A percentile compares a stretch with the other conserved stretches of the same genome.
phyloP scores from a whole-genome alignment of 805 yeast species.

The Alloascoidea africana region DNA sequence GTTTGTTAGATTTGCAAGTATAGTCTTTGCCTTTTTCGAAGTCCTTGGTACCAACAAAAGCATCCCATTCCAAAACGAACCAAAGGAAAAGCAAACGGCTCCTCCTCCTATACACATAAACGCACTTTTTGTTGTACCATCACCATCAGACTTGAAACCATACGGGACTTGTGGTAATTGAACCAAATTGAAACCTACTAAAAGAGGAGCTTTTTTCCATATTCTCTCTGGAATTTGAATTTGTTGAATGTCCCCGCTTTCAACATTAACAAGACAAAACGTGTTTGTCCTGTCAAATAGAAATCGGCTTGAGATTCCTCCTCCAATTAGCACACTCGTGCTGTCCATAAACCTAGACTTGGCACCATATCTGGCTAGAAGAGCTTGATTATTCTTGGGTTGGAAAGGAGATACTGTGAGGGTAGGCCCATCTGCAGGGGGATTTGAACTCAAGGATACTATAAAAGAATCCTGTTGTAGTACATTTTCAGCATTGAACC shows the following conservation, averaged over 20 bases:
- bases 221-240: conserved; percentile 18
- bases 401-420: too few species aligned
- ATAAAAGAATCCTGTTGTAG: not conserved
- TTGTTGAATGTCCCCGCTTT: conserved; percentile 8
- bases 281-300: conserved; percentile 20
- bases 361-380: conserved; percentile 36
- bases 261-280: conserved; percentile 21
- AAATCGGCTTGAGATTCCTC: conserved; percentile 35
- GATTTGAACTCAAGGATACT: not conserved
- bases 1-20: not conserved
- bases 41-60: conserved; percentile 3
- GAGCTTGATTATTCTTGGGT: too few species aligned
- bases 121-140: conserved; percentile 8
- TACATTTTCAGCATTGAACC: not conserved
- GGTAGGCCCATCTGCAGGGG: not conserved
- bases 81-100: conserved; percentile 73
- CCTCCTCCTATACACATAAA: conserved; percentile 44
- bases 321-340: conserved; percentile 28
- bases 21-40: not conserved
- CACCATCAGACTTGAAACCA: too few species aligned
- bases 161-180: too few species aligned
- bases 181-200: conserved; percentile 37
- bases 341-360: conserved; percentile 18
- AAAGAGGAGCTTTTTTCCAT: conserved; percentile 29
- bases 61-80: conserved; percentile 33